Evolutionary conservation across 108 stramenopile genomes (phyloP).

Genomic region (Discostella stelligeroides): DNA sequence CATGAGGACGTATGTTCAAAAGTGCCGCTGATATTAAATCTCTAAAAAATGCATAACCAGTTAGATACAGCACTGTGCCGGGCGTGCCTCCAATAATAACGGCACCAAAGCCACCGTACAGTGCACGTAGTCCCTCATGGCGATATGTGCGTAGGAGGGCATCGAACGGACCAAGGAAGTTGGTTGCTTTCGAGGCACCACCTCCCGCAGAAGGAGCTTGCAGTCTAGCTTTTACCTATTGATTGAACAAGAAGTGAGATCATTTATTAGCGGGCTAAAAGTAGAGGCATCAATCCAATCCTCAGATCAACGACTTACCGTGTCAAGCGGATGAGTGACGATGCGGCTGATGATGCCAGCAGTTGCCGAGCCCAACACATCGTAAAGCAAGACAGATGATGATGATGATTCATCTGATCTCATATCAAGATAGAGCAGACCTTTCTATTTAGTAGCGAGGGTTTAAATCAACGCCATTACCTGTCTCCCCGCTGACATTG

Average conservation of each 20-base stretch:
- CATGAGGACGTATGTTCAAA: conserved; percentile 4
- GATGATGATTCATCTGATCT: conserved; percentile 6
- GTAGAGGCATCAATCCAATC: neutral
- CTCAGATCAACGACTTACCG: conserved; percentile 32
- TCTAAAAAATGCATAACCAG: conserved; percentile 90
- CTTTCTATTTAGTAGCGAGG: no score
- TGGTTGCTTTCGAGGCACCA: neutral
- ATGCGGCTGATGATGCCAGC: conserved; percentile 77
- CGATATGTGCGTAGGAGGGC: conserved; percentile 61
- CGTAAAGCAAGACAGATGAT: conserved; percentile 22
- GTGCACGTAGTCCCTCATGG: conserved; percentile 86
- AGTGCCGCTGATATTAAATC: conserved; percentile 37
- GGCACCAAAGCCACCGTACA: conserved; percentile 94
- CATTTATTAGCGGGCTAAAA: conserved; percentile 1
- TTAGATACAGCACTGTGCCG: conserved; percentile 91
- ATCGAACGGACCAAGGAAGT: conserved; percentile 71
- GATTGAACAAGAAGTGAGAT: neutral
- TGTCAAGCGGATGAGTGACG: conserved; percentile 81
- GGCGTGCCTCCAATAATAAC: conserved; percentile 92
- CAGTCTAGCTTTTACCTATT: conserved; percentile 64
- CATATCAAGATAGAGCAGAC: neutral
- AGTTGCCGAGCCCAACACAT: conserved; percentile 74
- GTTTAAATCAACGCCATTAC: no score
- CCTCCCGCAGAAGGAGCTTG: conserved; percentile 40
- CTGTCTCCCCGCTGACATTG: no score